Base-by-base conservation (phyloP, 2,329 filamentous ascomycete genomes). In the Fusarium mundagurra region DNA sequence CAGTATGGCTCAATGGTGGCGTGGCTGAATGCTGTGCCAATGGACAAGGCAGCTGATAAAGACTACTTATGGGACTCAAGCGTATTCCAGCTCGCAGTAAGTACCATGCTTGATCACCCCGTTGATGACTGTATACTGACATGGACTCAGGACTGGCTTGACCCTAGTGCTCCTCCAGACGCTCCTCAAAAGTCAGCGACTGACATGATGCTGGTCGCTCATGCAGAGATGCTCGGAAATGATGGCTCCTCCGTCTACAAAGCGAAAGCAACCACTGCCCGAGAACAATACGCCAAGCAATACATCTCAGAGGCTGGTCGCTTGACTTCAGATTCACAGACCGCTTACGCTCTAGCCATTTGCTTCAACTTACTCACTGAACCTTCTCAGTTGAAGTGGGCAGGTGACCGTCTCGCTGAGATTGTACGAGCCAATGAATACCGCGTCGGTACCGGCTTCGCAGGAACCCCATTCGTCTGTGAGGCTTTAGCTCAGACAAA, bases 141-240 rank as follows among this genome's bases (percentile, higher is more conserved):
- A 27, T 16, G 17, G 8, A 12, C 4, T 13, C 4, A 55, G 4
- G 86, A 87, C 70, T 87, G 86, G 86, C 80, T 87, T 1, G 86
- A 87, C 61, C 86, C 86, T 0, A 78, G 80, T 17, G 79, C 86
- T 2, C 85, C 85, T 0, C 77, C 82, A 2, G 79, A 83, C 4
- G 67, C 80, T 5, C 82, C 86, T 0, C 82, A 79, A 1, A 70
- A 71, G 12, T 84, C 83, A 3, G 83, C 80, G 0, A 87, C 86
- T 0, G 75, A 82, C 48, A 71, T 77, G 1, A 76, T 77, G 27
- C 80, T 85, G 1, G 84, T 87, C 1, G 83, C 85, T n/a, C n/a
- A n/a, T n/a, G 80, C 81, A 2, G 62, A 66, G 0, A 73, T 75
- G 1, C 75, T 86, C 1, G 79, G 79, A 0, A 54, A 81, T 1